Conservation (phyloP, 257 asterid species). For the Handroanthus guayacan region DNA sequence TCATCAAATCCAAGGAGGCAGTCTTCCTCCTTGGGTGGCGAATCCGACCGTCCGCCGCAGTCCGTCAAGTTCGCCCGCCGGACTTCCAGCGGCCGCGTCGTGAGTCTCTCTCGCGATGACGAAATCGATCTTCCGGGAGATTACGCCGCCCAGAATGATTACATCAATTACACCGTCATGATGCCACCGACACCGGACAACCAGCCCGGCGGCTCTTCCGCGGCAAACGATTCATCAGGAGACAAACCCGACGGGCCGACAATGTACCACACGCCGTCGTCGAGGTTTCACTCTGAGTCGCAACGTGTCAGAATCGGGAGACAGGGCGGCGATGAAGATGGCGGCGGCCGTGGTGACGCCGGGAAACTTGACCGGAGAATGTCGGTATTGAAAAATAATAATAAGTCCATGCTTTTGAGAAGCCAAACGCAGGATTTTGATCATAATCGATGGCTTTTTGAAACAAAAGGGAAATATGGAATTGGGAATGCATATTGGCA, state of each 20-base stretch:
- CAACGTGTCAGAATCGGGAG: conserved; percentile 41
- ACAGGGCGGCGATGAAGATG: conserved; percentile 37
- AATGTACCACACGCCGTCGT: conserved; percentile 43
- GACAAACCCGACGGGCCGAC: conserved; percentile 86
- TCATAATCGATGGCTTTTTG: conserved; percentile 92
- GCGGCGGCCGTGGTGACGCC: conserved; percentile 27
- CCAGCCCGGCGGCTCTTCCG: conserved; percentile 51
- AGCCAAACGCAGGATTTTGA: conserved; percentile 94
- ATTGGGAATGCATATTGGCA: conserved; percentile 95
- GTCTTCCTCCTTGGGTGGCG: conserved; percentile 35
- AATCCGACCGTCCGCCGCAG: conserved; percentile 50
- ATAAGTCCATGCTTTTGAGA: conserved; percentile 81
- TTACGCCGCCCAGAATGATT: conserved; percentile 54
- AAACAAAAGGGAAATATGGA: conserved; percentile 90
- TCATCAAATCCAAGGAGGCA: conserved; percentile 50
- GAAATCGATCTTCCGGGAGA: conserved; percentile 64
- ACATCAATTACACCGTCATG: conserved; percentile 75
- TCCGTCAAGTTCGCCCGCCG: conserved; percentile 75
- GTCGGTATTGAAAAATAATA: conserved; percentile 66
- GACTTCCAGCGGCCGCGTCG: conserved; percentile 76
- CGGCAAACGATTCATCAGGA: conserved; percentile 36
- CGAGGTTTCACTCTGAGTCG: conserved; percentile 62
- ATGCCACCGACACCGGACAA: conserved; percentile 98
- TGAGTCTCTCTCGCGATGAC: conserved; percentile 74
- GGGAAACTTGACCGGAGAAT: conserved; percentile 73